Conservation (phyloP, 202 grass and related monocot species). For the Schoenoplectus triqueter region DNA sequence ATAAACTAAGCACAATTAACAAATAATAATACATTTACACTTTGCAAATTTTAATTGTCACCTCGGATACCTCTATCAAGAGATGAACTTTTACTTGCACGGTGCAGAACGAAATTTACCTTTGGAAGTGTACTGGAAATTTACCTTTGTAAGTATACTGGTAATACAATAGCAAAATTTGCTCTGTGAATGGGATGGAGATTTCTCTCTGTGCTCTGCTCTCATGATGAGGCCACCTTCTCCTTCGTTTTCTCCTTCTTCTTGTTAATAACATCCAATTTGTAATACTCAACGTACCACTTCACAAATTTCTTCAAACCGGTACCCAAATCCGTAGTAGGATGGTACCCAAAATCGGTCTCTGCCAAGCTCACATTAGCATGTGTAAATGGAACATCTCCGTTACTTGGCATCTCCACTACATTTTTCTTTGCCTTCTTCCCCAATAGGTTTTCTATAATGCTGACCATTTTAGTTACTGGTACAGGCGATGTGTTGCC, state of each 20-base stretch:
- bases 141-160: constrained; percentile 10
- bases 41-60: constrained; percentile 40
- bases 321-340: constrained; percentile 78
- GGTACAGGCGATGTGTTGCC: constrained; percentile 92
- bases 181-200: constrained; percentile 6
- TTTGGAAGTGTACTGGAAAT: background rate
- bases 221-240: constrained; percentile 48
- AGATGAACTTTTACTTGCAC: constrained; percentile 57
- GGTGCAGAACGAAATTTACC: background rate
- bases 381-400: constrained; percentile 94
- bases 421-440: constrained; percentile 86
- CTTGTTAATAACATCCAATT: constrained; percentile 44
- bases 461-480: constrained; percentile 77
- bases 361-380: constrained; percentile 85
- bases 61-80: constrained; percentile 43
- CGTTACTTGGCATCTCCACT: constrained; percentile 84
- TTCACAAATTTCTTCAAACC: constrained; percentile 81
- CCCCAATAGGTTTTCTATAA: constrained; percentile 74
- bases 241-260: constrained; percentile 50
- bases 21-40: constrained; percentile 30
- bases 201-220: background rate
- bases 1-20: constrained; percentile 42
- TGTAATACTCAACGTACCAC: constrained; percentile 89
- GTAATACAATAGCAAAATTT: constrained; percentile 30
- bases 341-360: constrained; percentile 82